A percentile compares a stretch with the other conserved stretches of the same genome.
phyloP scores from a whole-genome alignment of 306 rosid genomes.

The Pyrus betulifolia region DNA sequence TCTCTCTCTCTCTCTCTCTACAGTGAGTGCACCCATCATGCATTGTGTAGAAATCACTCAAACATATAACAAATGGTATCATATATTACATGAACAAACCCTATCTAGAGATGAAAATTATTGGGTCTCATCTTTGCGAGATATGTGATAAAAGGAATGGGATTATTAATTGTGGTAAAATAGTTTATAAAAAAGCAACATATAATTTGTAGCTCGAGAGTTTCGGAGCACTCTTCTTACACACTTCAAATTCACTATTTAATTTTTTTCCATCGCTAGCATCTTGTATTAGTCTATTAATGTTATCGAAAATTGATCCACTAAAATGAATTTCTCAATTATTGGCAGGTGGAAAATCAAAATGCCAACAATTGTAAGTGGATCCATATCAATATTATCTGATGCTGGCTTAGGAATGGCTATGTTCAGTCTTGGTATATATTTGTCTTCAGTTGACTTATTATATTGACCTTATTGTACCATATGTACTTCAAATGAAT shows the following conservation, averaged over 20 bases:
- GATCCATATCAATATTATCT: constrained; percentile 76
- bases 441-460: background rate
- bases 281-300: background rate
- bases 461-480: background rate
- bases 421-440: constrained; percentile 81
- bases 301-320: background rate
- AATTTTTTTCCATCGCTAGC: background rate
- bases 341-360: constrained; percentile 56
- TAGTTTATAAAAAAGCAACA: background rate
- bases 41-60: background rate
- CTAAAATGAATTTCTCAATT: background rate
- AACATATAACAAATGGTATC: background rate
- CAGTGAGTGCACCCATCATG: background rate
- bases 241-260: background rate
- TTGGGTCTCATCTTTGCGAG: background rate
- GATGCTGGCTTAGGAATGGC: constrained; percentile 96
- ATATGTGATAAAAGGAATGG: background rate
- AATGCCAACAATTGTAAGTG: constrained; percentile 76
- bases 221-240: too few relatives aligned
- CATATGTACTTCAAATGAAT: background rate
- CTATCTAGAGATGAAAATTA: background rate
- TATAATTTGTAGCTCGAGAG: background rate
- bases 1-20: background rate
- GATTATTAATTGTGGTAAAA: background rate
- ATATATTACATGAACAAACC: background rate